A percentile compares a stretch with the other conserved stretches of the same genome.
Evolutionary conservation across 257 asterid genomes (phyloP).

Genomic region (Plantago elongata): DNA sequence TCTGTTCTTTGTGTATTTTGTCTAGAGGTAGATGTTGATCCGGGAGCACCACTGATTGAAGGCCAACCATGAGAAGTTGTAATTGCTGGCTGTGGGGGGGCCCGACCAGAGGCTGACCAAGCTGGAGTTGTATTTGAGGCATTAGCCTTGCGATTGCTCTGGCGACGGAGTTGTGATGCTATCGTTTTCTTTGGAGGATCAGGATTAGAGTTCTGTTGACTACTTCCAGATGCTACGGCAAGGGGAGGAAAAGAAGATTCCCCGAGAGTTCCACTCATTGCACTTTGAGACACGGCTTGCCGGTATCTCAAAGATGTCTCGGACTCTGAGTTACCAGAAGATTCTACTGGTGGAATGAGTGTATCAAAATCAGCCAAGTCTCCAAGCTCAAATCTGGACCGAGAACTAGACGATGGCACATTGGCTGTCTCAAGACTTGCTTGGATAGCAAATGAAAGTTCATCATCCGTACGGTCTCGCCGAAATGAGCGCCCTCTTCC

Average conservation of each 20-base stretch:
- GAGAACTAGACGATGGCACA: conserved; percentile 33
- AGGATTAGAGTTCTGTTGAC: conserved; percentile 43
- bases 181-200: conserved; percentile 48
- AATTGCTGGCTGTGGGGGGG: conserved; percentile 34
- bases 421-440: conserved; percentile 64
- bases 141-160: conserved; percentile 36
- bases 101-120: conserved; percentile 41
- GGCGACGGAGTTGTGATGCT: conserved; percentile 65
- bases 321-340: conserved; percentile 39
- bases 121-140: conserved; percentile 39
- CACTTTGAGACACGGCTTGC: conserved; percentile 60
- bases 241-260: conserved; percentile 89
- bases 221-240: conserved; percentile 44
- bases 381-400: conserved; percentile 29
- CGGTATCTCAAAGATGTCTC: conserved; percentile 66
- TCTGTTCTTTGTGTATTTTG: conserved; percentile 34
- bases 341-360: conserved; percentile 57
- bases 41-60: conserved; percentile 43
- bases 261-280: conserved; percentile 52
- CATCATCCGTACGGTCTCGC: conserved; percentile 63
- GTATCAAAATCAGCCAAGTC: conserved; percentile 44
- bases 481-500: conserved; percentile 70
- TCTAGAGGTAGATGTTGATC: conserved; percentile 47
- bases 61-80: conserved; percentile 55
- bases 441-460: conserved; percentile 77